phyloP scores from a whole-genome alignment of 257 asterid genomes.

The Asclepias syriaca region DNA sequence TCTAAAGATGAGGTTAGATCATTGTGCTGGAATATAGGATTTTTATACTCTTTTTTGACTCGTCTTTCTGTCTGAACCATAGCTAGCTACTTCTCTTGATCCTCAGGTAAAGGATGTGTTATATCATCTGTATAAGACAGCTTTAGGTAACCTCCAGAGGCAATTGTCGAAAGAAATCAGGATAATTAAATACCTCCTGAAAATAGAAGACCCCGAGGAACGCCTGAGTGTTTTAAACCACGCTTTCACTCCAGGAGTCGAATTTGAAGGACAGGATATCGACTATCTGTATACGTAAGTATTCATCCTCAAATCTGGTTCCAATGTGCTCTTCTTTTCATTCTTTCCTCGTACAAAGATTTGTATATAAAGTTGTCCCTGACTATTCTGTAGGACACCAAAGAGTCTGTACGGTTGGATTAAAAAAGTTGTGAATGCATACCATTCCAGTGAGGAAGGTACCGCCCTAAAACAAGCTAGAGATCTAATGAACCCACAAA shows the following conservation, averaged over 20 bases:
- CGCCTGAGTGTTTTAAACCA: slow-evolving; percentile 60
- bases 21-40: slow-evolving; percentile 4
- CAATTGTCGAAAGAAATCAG: slow-evolving; percentile 87
- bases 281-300: slow-evolving; percentile 81
- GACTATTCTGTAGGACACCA: slow-evolving; percentile 58
- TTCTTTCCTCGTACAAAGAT: neutral
- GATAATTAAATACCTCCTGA: slow-evolving; percentile 76
- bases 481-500: slow-evolving; percentile 73
- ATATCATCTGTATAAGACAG: slow-evolving; percentile 65
- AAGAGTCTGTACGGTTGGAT: slow-evolving; percentile 63
- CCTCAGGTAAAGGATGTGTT: slow-evolving; percentile 71
- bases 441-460: slow-evolving; percentile 73
- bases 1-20: slow-evolving; percentile 65
- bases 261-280: slow-evolving; percentile 65
- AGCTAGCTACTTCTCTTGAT: neutral
- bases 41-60: neutral
- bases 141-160: slow-evolving; percentile 82
- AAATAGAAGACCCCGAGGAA: slow-evolving; percentile 83
- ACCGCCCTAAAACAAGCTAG: slow-evolving; percentile 71
- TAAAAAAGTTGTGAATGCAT: slow-evolving; percentile 64
- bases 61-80: neutral
- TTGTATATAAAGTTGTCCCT: neutral
- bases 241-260: slow-evolving; percentile 94
- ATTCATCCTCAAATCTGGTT: neutral
- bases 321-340: neutral